Conservation (phyloP, 805 yeast species). For the Blastobotrys muscicola region DNA sequence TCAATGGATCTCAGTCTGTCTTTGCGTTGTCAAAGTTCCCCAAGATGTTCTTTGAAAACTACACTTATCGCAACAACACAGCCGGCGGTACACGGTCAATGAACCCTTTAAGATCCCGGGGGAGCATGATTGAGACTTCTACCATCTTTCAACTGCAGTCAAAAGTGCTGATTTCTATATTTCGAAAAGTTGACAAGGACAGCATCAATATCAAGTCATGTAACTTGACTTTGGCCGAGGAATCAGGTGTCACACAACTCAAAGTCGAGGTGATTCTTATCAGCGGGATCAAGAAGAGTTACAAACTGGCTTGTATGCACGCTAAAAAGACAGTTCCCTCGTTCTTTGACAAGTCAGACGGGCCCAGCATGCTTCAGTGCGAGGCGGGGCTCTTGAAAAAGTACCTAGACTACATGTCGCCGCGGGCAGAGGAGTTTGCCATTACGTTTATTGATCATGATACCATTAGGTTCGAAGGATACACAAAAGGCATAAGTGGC, state of each 20-base stretch:
- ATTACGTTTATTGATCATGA: constrained; percentile 7
- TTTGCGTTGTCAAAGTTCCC: constrained; percentile 10
- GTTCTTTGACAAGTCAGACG: not conserved
- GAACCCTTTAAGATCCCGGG: not conserved
- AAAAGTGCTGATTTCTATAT: constrained; percentile 13
- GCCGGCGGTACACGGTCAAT: constrained; percentile 1
- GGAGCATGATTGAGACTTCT: not conserved
- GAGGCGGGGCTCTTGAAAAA: constrained; percentile 9
- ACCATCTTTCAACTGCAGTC: constrained; percentile 14
- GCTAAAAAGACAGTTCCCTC: constrained; percentile 3
- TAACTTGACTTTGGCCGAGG: not conserved
- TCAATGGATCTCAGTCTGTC: constrained; percentile 18
- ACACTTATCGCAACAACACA: constrained; percentile 2
- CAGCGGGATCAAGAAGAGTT: constrained; percentile 13
- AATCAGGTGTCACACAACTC: not conserved
- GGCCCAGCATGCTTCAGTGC: constrained; percentile 8
- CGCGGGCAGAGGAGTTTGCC: constrained; percentile 14
- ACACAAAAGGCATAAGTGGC: too few species aligned
- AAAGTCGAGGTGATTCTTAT: constrained; percentile 7
- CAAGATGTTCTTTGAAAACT: constrained; percentile 8
- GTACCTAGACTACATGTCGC: constrained; percentile 13
- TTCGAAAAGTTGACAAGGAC: constrained; percentile 15
- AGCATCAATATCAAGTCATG: constrained; percentile 7
- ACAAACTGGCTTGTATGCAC: constrained; percentile 12
- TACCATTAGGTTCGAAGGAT: too few species aligned